These are phyloP conservation scores for Elsinoe perseae DNA, from an alignment of 2,329 filamentous ascomycete species.

Conservation along the genomic window DNA sequence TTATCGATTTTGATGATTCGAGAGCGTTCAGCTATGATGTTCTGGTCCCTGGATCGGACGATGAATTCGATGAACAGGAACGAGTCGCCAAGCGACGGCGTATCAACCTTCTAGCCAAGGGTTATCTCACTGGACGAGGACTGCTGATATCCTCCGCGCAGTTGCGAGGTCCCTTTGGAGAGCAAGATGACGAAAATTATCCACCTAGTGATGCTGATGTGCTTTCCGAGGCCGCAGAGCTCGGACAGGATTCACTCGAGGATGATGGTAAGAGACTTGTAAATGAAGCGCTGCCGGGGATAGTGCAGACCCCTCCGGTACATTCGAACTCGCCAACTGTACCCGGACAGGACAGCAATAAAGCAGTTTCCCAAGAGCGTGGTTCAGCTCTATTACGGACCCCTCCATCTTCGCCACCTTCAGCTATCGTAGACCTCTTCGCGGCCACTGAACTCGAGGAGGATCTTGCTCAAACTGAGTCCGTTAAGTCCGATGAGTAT, in stretches of 20 bases:
- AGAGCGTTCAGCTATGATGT: constrained; percentile 32
- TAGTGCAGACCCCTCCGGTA: too few species aligned
- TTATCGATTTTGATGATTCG: background rate
- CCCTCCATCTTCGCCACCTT: constrained; percentile 3
- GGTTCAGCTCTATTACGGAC: background rate
- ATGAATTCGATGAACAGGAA: constrained; percentile 44
- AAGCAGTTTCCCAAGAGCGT: background rate
- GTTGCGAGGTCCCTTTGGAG: constrained; percentile 54
- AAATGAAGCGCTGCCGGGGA: background rate
- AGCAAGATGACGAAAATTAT: constrained; percentile 15
- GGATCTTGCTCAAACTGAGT: background rate
- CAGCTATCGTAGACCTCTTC: background rate
- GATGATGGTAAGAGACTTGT: background rate
- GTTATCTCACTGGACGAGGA: constrained; percentile 50
- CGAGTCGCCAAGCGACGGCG: constrained; percentile 45
- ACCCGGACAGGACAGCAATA: background rate
- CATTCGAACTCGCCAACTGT: background rate
- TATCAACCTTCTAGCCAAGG: constrained; percentile 53
- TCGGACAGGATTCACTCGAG: background rate
- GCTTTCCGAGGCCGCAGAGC: background rate
- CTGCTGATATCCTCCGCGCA: constrained; percentile 54
- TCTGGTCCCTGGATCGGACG: constrained; percentile 50
- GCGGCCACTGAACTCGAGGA: background rate
- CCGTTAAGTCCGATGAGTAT: background rate
- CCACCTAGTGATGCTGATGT: constrained; percentile 10